Evolutionary conservation across 768 basidiomycete genomes (phyloP).

Genomic region (Boletus sp.): DNA sequence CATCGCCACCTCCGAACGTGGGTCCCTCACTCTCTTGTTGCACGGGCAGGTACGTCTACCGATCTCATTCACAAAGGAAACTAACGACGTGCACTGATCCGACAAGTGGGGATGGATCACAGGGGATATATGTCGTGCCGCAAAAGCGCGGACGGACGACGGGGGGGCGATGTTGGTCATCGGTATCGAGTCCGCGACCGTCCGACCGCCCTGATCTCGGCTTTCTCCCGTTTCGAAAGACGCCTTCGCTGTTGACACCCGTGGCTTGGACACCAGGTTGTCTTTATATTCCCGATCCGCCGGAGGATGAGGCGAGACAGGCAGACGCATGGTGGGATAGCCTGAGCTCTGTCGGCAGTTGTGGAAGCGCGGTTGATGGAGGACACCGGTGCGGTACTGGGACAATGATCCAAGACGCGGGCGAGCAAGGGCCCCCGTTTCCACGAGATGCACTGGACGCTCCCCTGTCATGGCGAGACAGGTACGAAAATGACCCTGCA

Average conservation of each 20-base stretch:
- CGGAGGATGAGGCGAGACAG: constrained; percentile 2
- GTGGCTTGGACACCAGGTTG: constrained; percentile 12
- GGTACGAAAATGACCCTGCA: constrained; percentile 19
- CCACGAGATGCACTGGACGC: not conserved
- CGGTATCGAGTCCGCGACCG: not conserved
- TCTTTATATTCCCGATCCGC: constrained; percentile 12
- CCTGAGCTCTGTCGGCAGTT: not conserved
- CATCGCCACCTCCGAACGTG: not conserved
- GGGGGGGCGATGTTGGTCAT: not conserved
- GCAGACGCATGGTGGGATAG: constrained; percentile 12
- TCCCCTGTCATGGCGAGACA: constrained; percentile 20
- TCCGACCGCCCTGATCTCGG: not conserved
- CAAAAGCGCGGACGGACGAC: constrained; percentile 10
- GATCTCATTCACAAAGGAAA: not conserved
- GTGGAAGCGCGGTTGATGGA: not conserved
- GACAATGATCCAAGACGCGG: not conserved
- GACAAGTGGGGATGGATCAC: constrained; percentile 1
- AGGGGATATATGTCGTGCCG: constrained; percentile 16
- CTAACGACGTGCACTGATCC: not conserved
- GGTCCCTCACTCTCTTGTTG: not conserved
- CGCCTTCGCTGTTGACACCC: constrained; percentile 9
- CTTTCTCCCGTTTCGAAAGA: constrained; percentile 6
- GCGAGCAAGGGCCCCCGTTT: not conserved
- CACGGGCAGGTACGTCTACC: not conserved
- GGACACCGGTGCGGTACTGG: not conserved